These are phyloP conservation scores for Phtheirospermum japonicum DNA, from an alignment of 257 asterid genomes.

Conservation along the genomic window DNA sequence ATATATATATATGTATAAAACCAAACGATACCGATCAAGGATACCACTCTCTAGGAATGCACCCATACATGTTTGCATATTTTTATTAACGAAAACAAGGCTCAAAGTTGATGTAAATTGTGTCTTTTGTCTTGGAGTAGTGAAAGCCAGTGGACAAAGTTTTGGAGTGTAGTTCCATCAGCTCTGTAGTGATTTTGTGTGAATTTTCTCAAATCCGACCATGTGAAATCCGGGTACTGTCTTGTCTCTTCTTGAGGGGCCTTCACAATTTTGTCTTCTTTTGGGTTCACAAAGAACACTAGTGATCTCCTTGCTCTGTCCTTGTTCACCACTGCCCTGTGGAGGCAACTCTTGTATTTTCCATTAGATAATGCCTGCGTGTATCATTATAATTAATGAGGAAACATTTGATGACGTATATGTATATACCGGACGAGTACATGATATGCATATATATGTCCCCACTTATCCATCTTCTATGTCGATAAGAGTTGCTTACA, in stretches of 20 bases:
- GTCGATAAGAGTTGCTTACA: too few relatives aligned
- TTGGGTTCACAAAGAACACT: constrained; percentile 53
- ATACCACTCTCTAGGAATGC: too few relatives aligned
- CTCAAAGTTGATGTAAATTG: too few relatives aligned
- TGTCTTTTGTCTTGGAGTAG: background rate
- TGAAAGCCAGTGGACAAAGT: constrained; percentile 41
- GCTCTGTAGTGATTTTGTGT: constrained; percentile 60
- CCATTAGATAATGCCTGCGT: constrained; percentile 63
- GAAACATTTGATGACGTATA: too few relatives aligned
- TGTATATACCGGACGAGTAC: too few relatives aligned
- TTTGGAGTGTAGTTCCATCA: constrained; percentile 46
- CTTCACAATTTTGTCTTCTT: constrained; percentile 49
- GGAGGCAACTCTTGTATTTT: constrained; percentile 61
- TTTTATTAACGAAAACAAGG: too few relatives aligned
- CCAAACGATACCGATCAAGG: too few relatives aligned
- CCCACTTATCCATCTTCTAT: too few relatives aligned
- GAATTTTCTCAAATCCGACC: constrained; percentile 47
- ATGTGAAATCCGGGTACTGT: constrained; percentile 54
- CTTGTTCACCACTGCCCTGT: constrained; percentile 44
- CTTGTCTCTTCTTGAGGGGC: constrained; percentile 34
- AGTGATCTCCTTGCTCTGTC: constrained; percentile 41
- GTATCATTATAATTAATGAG: too few relatives aligned
- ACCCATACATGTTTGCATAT: too few relatives aligned
- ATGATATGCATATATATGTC: too few relatives aligned
- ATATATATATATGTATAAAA: too few relatives aligned